A percentile compares a stretch with the other conserved stretches of the same genome.
These are phyloP conservation scores for Cunninghamia lanceolata DNA, from an alignment of 75 land plant species.

Conservation along the genomic window DNA sequence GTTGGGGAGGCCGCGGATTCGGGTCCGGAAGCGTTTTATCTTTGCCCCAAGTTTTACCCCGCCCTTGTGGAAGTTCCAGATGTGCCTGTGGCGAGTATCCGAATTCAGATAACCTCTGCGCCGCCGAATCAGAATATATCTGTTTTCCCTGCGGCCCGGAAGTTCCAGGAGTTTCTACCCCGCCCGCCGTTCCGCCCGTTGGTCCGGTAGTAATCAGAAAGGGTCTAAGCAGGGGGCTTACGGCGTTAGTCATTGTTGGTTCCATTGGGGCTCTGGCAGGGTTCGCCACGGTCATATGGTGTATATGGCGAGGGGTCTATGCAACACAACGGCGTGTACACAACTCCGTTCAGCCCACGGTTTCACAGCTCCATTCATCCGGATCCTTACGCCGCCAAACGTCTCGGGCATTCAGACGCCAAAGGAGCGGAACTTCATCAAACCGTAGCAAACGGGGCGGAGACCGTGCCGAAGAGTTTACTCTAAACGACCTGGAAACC, in stretches of 20 bases:
- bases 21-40: constrained; percentile 17
- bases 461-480: constrained; percentile 71
- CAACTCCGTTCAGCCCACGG: constrained; percentile 51
- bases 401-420: constrained; percentile 53
- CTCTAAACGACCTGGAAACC: constrained; percentile 41
- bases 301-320: constrained; percentile 30
- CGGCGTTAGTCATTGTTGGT: constrained; percentile 59
- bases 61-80: constrained; percentile 25
- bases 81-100: constrained; percentile 27
- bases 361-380: constrained; percentile 20
- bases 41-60: constrained; percentile 34
- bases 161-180: background rate
- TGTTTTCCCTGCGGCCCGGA: constrained; percentile 37
- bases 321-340: constrained; percentile 42
- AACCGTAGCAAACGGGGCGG: constrained; percentile 34
- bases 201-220: background rate
- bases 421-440: constrained; percentile 72
- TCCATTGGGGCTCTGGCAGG: constrained; percentile 52
- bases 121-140: constrained; percentile 33
- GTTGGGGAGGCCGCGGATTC: constrained; percentile 56
- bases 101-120: constrained; percentile 30
- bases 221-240: constrained; percentile 29
- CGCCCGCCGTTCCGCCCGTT: constrained; percentile 7
- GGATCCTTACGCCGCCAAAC: constrained; percentile 39
- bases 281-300: constrained; percentile 46